Percentiles rank a stretch among this genome's conserved stretches.
These are phyloP conservation scores for Cytospora chrysosperma DNA, from an alignment of 2,329 filamentous ascomycete genomes.

Conservation along the genomic window DNA sequence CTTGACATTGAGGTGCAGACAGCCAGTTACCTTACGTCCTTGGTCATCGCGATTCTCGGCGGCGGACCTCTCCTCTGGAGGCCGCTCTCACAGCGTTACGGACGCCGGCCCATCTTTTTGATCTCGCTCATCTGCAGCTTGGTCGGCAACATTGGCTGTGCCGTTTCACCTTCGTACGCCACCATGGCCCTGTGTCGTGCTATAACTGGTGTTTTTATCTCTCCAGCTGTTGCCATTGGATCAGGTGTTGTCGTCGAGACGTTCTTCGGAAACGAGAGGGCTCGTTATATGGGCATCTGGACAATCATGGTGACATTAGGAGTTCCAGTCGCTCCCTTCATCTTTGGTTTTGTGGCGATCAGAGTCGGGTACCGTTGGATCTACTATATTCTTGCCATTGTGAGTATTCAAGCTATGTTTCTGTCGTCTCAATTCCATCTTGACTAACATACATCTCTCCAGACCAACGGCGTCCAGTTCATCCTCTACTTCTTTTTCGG, in stretches of 20 bases:
- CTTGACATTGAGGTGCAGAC: conserved; percentile 47
- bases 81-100: conserved; percentile 52
- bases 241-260: conserved; percentile 58
- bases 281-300: conserved; percentile 58
- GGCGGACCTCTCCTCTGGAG: conserved; percentile 56
- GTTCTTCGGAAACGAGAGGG: conserved; percentile 56
- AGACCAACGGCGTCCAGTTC: conserved; percentile 56
- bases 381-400: conserved; percentile 57
- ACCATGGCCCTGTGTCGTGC: conserved; percentile 52
- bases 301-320: conserved; percentile 37
- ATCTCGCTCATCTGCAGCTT: conserved; percentile 47
- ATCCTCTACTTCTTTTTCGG: conserved; percentile 55
- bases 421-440: no score
- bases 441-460: not conserved
- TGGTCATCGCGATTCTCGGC: conserved; percentile 55
- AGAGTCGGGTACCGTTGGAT: conserved; percentile 57
- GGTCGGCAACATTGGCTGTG: conserved; percentile 54
- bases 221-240: conserved; percentile 50
- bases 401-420: conserved; percentile 29
- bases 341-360: conserved; percentile 47
- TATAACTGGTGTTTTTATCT: conserved; percentile 56
- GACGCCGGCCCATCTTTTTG: conserved; percentile 52
- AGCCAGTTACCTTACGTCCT: conserved; percentile 53
- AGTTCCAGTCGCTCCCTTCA: conserved; percentile 34
- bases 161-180: conserved; percentile 46